These are phyloP conservation scores for Hanseniaspora sp. DNA, from an alignment of 1,139 yeast species.

Conservation along the genomic window DNA sequence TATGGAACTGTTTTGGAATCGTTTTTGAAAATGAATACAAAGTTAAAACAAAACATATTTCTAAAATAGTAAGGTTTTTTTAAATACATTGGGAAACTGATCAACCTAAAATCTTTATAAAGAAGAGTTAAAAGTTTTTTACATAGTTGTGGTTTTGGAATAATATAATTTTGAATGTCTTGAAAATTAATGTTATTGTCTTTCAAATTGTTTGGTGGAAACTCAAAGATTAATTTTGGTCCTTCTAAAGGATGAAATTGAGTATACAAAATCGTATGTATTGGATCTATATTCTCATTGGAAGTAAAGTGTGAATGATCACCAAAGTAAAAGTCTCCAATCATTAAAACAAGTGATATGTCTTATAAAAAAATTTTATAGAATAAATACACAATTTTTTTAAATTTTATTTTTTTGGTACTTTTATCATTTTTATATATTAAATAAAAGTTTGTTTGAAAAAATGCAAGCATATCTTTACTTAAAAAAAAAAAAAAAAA, in stretches of 20 bases:
- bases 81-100: constrained; percentile 87
- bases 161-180: constrained; percentile 74
- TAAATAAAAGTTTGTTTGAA: no score
- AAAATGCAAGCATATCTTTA: no score
- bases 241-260: constrained; percentile 95
- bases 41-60: constrained; percentile 84
- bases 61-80: constrained; percentile 67
- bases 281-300: constrained; percentile 36
- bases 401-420: no score
- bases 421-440: no score
- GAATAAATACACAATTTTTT: no score
- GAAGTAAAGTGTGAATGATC: neutral
- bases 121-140: constrained; percentile 68
- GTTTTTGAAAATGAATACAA: constrained; percentile 81
- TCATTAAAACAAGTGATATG: neutral
- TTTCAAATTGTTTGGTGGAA: constrained; percentile 50
- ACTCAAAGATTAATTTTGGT: constrained; percentile 84
- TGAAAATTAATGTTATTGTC: constrained; percentile 64
- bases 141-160: constrained; percentile 87
- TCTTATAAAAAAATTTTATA: no score
- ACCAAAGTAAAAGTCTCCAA: neutral
- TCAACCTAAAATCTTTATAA: constrained; percentile 56
- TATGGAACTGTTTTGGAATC: constrained; percentile 75
- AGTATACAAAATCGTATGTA: constrained; percentile 76
- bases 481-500: no score